Base-by-base conservation (phyloP, 2,329 filamentous ascomycete species). In the Lithohypha guttulata region DNA sequence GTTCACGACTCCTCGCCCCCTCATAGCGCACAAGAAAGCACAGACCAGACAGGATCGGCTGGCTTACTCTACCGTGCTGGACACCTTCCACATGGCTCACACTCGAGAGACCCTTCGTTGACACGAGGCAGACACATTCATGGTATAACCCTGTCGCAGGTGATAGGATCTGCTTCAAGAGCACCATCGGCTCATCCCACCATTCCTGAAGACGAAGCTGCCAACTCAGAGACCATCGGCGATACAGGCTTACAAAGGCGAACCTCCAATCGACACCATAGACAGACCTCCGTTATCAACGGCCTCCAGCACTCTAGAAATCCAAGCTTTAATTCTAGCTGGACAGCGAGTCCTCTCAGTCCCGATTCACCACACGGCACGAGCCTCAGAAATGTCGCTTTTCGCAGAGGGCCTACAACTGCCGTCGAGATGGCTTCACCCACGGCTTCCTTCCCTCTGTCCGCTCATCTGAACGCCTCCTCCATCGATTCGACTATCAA, bases 221-320 rank as follows among this genome's bases (percentile, higher is more conserved):
- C n/a, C n/a, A n/a, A n/a, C n/a, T n/a, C n/a, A n/a, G 35, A 39
- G 18, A 19, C 35, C 18, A 10, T 26, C 3, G 23, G n/a, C 15
- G 49, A 48, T 23, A 42, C 49, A 17, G 56, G 59, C 45, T 50
- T 66, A 42, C 69, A 73, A 47, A 62, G 70, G 46, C 70, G 69
- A 46, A 58, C 66, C 7, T 71, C 68, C 17, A 58, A 62, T 43
- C 71, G 84, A 43, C 87, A 98, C 60, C 86, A 96, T 63, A 80
- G 91, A 40, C 86, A 98, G 65, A 93, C 89, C 1, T 96, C 89
- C 34, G 95, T 96, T 52, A 87, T 96, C 42, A 84, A 96, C 75
- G 89, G 91, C 39, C 61, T 93, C 51, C 87, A 94, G 59, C 91
- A 98, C 62, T 81, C 74, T 41, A 67, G 89, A 62, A 93, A 93